Conservation (phyloP, 306 rosid species). For the Ormosia emarginata region DNA sequence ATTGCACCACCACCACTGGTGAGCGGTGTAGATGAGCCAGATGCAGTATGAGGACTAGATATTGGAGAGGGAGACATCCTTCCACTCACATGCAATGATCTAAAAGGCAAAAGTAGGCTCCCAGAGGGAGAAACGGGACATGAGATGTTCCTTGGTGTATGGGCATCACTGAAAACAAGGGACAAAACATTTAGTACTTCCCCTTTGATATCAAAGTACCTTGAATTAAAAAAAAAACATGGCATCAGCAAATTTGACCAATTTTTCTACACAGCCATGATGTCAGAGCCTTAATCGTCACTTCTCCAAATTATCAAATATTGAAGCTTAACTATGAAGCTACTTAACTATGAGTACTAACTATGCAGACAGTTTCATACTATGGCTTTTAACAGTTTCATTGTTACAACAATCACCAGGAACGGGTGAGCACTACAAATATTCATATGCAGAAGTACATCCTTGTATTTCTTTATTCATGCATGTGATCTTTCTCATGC, state of each 20-base stretch:
- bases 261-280: conserved; percentile 19
- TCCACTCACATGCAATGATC: conserved; percentile 54
- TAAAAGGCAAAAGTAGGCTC: conserved; percentile 56
- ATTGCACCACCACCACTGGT: conserved; percentile 52
- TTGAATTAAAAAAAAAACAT: neutral
- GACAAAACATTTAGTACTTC: conserved; percentile 8
- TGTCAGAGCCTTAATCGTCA: neutral
- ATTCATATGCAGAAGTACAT: neutral
- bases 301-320: neutral
- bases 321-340: conserved; percentile 3
- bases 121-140: conserved; percentile 72
- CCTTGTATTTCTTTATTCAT: neutral
- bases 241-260: neutral
- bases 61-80: conserved; percentile 74
- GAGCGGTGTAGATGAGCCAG: conserved; percentile 74
- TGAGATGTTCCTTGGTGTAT: conserved; percentile 56
- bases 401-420: neutral
- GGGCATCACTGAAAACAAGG: conserved; percentile 51
- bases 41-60: conserved; percentile 58
- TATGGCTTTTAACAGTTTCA: neutral
- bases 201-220: neutral
- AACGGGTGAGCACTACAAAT: neutral
- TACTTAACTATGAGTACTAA: neutral
- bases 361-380: neutral
- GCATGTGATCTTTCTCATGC: neutral